Base-by-base conservation (phyloP, 164 flowering plant genomes). In the Kingdonia uniflora region DNA sequence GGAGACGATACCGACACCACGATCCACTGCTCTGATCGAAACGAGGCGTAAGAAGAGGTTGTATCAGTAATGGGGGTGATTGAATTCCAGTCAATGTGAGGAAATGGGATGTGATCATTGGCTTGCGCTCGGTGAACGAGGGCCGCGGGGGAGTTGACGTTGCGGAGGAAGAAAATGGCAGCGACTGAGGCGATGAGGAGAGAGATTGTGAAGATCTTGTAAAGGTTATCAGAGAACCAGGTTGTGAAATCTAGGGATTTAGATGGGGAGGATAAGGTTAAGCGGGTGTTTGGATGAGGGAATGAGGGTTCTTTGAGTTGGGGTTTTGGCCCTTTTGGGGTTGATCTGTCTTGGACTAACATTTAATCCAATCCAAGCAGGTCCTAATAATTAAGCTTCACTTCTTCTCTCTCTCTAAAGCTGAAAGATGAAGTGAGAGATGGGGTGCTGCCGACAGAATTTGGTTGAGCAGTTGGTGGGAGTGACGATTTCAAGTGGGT, bases 11-110 rank as follows among this genome's bases (percentile, higher is more conserved):
- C 97, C 0, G 95, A 82, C 13, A 88, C 92, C 11, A 92, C 71
- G 52, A 92, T 81, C 99, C 99, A 92, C 11, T 72, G 64, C 57
- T 86, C 95, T 1, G 95, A 68, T 29, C 81, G 75, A 63, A 92
- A 92, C 35, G 64, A 70, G 11, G 85, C 56, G 64, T 70, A 86
- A 1, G 80, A 79, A 0, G 91, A 67, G 11, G 76, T 24, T 7
- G 55, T 74, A 57, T 89, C 99, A 6, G 54, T 1, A 44, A 86
- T 73, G 46, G 68, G 55, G 1, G 52, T 20, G 45, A 88, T 64
- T 0, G 72, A 64, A 25, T 77, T 75, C 80, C 76, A 82, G 21
- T 73, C 55, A 26, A 86, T 42, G 21, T 58, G 48, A 0, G 99
- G 99, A 55, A 65, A 67, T 14, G 67, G 49, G 49, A 82, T 65